Evolutionary conservation across 192 early-diverging fungal genomes (phyloP).

Genomic region (Spizellomyces sp.): DNA sequence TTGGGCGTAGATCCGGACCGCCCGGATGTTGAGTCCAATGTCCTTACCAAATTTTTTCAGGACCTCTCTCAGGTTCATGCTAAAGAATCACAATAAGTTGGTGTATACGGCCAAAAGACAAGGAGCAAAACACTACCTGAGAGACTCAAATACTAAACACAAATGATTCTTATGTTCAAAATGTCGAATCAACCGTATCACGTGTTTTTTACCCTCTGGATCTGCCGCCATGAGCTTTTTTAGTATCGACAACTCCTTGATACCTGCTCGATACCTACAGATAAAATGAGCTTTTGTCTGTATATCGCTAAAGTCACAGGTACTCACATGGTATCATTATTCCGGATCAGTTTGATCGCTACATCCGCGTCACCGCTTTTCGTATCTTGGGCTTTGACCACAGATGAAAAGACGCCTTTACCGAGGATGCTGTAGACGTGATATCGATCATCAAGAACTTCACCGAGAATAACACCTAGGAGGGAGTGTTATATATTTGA

Average conservation of each 20-base stretch:
- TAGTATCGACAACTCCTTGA: conserved; percentile 87
- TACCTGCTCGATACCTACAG: conserved; percentile 76
- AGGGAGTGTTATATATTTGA: conserved; percentile 1
- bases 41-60: conserved; percentile 95
- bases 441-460: conserved; percentile 84
- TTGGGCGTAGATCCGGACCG: conserved; percentile 87
- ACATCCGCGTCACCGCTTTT: conserved; percentile 73
- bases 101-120: background rate
- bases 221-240: conserved; percentile 83
- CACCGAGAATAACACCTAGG: conserved; percentile 75
- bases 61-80: conserved; percentile 90
- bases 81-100: conserved; percentile 18
- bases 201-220: conserved; percentile 85
- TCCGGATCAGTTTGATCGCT: conserved; percentile 95
- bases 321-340: conserved; percentile 86
- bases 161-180: conserved; percentile 92
- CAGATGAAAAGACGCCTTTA: conserved; percentile 93
- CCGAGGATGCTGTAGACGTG: conserved; percentile 84
- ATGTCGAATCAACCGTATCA: conserved; percentile 79
- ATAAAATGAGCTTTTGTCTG: conserved; percentile 9
- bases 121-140: conserved; percentile 55
- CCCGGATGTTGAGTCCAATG: conserved; percentile 89
- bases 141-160: conserved; percentile 93
- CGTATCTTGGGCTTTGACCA: conserved; percentile 85
- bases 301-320: background rate